Base-by-base conservation (phyloP, 2,329 filamentous ascomycete species). In the Cercospora canescens region DNA sequence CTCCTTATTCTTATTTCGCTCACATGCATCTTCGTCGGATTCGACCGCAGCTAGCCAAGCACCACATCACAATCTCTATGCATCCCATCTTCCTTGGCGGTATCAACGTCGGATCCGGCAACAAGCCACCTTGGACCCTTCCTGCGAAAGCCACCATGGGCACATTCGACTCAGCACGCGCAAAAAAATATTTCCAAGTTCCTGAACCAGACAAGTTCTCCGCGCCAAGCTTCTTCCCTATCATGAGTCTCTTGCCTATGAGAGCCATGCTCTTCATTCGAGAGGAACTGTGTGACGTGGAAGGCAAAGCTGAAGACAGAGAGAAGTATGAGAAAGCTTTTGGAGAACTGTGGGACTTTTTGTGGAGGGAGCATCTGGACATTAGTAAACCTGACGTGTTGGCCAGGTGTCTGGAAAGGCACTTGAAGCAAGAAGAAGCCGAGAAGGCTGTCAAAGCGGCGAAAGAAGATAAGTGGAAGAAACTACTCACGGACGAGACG, bases 51-150 rank as follows among this genome's bases (percentile, higher is more conserved):
- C 56, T 69, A 14, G 37, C 32, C 18, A 39, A 30, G 52, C 63
- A 72, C 37, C 57, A 62, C 32, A 45, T 72, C 34, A 41, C 56
- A 5, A 63, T 72, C 32, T 65, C 65, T 59, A 86, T 91, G 71
- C 84, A 90, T 69, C 92, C 92, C 14, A 83, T 93, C 60, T 89
- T 94, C 74, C 82, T 94, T 24, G 79, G 79, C 21, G 79, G 80
- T 7, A 80, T 82, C 66, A 81, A 81, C 69, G 77, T 78, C 45
- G 79, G 78, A 30, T 79, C 78, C 69, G 76, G 80, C 58, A 94
- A 95, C 77, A 87, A 87, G 70, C 91, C 91, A 0, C 91, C 92
- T 1, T 93, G 90, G 89, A 82, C 82, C 0, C 81, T 91, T 32
- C 86, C 88, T 1, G 88, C 87, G 50, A 94, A 94, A 81, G 88